Conservation (phyloP, 176 grass and related monocot genomes). For the Luzula sylvatica region DNA sequence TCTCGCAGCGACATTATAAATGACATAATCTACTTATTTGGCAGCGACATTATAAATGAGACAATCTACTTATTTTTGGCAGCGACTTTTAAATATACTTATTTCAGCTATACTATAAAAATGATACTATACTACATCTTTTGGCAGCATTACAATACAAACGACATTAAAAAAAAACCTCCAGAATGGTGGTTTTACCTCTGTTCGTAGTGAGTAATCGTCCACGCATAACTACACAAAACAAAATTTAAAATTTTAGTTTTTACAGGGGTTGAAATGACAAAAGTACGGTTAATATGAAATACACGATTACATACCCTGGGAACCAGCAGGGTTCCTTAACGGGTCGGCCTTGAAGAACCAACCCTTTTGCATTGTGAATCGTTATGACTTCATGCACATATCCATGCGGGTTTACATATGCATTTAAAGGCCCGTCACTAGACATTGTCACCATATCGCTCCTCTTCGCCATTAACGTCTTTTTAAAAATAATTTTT, state of each 20-base stretch:
- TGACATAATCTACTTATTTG: too few relatives aligned
- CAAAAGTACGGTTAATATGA: not conserved
- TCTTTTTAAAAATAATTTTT: slow-evolving; percentile 26
- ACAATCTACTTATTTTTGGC: too few relatives aligned
- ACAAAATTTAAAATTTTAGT: slow-evolving; percentile 8
- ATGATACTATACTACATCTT: too few relatives aligned
- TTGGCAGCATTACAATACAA: too few relatives aligned
- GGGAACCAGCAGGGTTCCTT: slow-evolving; percentile 83
- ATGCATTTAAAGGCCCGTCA: slow-evolving; percentile 45
- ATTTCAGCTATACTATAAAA: too few relatives aligned
- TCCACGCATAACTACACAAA: slow-evolving; percentile 68
- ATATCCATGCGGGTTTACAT: slow-evolving; percentile 29
- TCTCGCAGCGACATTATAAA: too few relatives aligned
- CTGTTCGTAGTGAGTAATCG: slow-evolving; percentile 24
- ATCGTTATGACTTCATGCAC: slow-evolving; percentile 61
- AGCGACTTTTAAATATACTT: too few relatives aligned
- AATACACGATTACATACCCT: slow-evolving; percentile 50
- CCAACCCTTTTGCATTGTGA: slow-evolving; percentile 43
- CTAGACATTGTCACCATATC: slow-evolving; percentile 60
- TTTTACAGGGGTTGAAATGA: not conserved
- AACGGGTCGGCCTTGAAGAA: slow-evolving; percentile 27
- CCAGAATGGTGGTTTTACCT: not conserved
- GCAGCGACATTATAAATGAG: too few relatives aligned
- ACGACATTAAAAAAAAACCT: not conserved
- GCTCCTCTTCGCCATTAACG: slow-evolving; percentile 51